phyloP scores from a whole-genome alignment of 345 rosid species.

The Toxicodendron radicans region DNA sequence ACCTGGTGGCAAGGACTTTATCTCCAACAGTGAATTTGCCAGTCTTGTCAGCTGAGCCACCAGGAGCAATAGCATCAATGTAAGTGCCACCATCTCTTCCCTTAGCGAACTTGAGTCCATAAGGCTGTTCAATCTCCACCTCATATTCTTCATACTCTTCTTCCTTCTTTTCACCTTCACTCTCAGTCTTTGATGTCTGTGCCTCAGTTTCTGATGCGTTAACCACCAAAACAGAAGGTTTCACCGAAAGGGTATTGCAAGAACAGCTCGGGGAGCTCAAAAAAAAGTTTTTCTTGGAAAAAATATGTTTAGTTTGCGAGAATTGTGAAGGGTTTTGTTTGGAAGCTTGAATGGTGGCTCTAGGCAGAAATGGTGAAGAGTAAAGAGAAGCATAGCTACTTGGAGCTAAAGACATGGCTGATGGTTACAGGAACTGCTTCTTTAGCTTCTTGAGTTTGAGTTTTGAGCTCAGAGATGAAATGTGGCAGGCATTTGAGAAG shows the following conservation, averaged over 20 bases:
- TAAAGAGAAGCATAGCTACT: constrained; percentile 51
- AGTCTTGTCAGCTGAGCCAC: constrained; percentile 81
- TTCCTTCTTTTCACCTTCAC: constrained; percentile 41
- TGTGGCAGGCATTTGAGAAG: not conserved
- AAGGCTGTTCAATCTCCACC: constrained; percentile 82
- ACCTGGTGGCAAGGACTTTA: constrained; percentile 96
- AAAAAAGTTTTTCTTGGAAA: constrained; percentile 28
- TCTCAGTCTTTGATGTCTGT: constrained; percentile 35
- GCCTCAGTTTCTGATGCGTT: constrained; percentile 71
- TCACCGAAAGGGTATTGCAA: constrained; percentile 40
- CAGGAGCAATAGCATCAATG: constrained; percentile 83
- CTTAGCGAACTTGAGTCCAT: constrained; percentile 75
- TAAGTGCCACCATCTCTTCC: constrained; percentile 94
- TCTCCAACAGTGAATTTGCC: constrained; percentile 81
- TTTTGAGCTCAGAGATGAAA: not conserved
- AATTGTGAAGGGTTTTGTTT: constrained; percentile 38
- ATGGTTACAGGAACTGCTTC: not conserved
- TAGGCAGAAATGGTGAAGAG: constrained; percentile 53
- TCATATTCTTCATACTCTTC: constrained; percentile 72
- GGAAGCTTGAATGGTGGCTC: constrained; percentile 31
- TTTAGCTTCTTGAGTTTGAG: not conserved
- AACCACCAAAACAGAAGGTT: constrained; percentile 33
- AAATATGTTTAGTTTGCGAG: constrained; percentile 30
- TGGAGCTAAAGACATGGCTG: constrained; percentile 62
- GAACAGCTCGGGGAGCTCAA: constrained; percentile 25